Conservation (phyloP, 805 yeast species). For the Lipomyces sp. region DNA sequence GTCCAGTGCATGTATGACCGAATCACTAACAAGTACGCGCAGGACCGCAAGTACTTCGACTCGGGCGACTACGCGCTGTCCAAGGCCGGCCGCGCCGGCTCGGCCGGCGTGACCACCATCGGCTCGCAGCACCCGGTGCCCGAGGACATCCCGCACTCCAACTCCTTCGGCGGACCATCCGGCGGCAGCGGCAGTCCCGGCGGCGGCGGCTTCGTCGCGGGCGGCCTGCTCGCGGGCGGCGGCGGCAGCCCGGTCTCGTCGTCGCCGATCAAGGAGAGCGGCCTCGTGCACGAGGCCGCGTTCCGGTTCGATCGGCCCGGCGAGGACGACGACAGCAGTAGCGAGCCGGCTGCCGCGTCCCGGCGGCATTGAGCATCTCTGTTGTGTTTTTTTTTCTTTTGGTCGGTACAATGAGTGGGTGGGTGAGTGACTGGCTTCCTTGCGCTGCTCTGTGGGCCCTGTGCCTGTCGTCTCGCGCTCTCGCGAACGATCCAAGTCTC, state of each 20-base stretch:
- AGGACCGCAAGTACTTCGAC: conserved; percentile 88
- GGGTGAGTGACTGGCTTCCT: too few species aligned
- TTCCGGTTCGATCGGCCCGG: too few species aligned
- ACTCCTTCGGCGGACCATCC: conserved; percentile 10
- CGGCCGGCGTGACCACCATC: conserved; percentile 35
- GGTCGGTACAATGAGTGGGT: too few species aligned
- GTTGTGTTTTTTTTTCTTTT: too few species aligned
- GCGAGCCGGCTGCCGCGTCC: too few species aligned
- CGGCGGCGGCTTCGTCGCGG: not conserved
- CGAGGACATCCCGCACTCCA: conserved; percentile 33
- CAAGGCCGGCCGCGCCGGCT: conserved; percentile 38
- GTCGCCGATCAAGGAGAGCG: conserved; percentile 30
- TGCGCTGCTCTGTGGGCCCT: too few species aligned
- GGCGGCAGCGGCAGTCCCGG: not conserved
- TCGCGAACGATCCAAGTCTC: too few species aligned
- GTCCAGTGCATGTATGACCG: not conserved
- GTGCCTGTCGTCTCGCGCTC: too few species aligned
- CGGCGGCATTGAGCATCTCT: too few species aligned
- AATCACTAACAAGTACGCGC: not conserved
- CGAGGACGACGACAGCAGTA: too few species aligned
- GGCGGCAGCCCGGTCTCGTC: conserved; percentile 13
- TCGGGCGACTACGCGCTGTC: conserved; percentile 91
- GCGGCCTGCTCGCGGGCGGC: conserved; percentile 5
- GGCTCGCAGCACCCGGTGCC: conserved; percentile 35
- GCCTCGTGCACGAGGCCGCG: conserved; percentile 21